These are phyloP conservation scores for Erodium texanum DNA, from an alignment of 441 rosid species.

Conservation along the genomic window DNA sequence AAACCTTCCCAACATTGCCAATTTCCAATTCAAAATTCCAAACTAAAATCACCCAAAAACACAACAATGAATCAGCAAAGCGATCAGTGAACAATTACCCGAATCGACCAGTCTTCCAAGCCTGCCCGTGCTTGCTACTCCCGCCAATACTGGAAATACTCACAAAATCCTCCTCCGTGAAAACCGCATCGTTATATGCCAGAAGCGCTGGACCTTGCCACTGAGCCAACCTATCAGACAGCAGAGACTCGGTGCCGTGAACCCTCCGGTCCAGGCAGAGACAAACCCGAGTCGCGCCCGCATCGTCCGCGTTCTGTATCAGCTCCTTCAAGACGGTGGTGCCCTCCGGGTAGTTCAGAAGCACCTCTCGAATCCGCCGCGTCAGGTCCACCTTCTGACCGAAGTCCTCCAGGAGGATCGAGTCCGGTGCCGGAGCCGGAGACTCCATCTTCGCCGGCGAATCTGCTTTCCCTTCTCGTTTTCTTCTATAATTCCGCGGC, in stretches of 20 bases:
- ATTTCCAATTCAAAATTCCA: not conserved
- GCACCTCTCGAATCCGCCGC: constrained; percentile 91
- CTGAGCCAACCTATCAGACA: constrained; percentile 60
- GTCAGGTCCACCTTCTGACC: constrained; percentile 98
- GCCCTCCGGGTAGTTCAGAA: constrained; percentile 92
- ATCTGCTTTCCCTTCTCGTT: not conserved
- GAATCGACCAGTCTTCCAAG: constrained; percentile 90
- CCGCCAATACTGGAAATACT: constrained; percentile 92
- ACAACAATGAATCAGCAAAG: not conserved
- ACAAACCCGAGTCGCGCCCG: constrained; percentile 73
- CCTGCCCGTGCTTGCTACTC: constrained; percentile 69
- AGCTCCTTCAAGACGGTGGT: constrained; percentile 90
- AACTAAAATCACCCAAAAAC: not conserved
- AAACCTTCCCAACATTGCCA: not conserved
- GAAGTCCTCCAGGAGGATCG: constrained; percentile 75
- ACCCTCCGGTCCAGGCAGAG: constrained; percentile 81
- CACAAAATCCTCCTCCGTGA: constrained; percentile 85
- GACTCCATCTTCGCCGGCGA: constrained; percentile 32
- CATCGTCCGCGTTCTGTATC: constrained; percentile 94
- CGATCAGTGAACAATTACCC: constrained; percentile 37
- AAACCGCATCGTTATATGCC: constrained; percentile 78
- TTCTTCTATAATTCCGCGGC: not conserved
- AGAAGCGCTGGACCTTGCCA: constrained; percentile 88
- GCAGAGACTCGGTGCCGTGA: constrained; percentile 48
- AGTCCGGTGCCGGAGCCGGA: constrained; percentile 34